A percentile compares a stretch with the other conserved stretches of the same genome.
phyloP scores from a whole-genome alignment of 257 asterid species.

The Buddleja alternifolia region DNA sequence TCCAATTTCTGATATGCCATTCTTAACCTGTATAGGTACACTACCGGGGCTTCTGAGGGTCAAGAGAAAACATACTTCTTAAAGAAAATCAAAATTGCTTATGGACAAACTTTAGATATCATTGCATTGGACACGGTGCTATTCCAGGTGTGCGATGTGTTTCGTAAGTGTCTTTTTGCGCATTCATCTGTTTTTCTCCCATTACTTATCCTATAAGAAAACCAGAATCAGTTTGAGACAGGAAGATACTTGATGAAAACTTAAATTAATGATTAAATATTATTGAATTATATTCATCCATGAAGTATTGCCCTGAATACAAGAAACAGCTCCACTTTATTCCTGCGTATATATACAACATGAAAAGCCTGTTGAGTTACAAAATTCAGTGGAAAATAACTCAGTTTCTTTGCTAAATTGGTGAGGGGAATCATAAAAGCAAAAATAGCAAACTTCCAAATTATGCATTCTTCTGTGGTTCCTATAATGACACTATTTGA shows the following conservation, averaged over 20 bases:
- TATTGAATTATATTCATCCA: not conserved
- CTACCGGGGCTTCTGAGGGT: constrained; percentile 39
- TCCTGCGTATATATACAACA: not conserved
- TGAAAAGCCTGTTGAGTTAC: not conserved
- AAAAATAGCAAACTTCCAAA: no score
- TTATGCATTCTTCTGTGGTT: no score
- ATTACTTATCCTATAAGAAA: not conserved
- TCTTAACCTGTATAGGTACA: constrained; percentile 50
- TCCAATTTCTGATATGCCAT: constrained; percentile 23
- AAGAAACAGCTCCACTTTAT: no score
- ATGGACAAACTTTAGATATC: constrained; percentile 53
- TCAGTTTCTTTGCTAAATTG: no score
- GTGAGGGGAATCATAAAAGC: no score
- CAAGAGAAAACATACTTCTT: constrained; percentile 41
- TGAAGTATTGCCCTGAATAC: no score
- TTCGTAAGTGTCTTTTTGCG: not conserved
- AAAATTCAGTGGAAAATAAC: no score
- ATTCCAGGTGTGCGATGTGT: constrained; percentile 51
- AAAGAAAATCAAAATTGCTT: constrained; percentile 37
- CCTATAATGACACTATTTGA: no score
- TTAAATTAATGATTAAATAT: not conserved
- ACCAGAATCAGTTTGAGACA: not conserved
- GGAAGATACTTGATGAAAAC: not conserved
- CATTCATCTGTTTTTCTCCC: no score
- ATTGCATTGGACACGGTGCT: constrained; percentile 50